These are phyloP conservation scores for Phoenix roebelenii DNA, from an alignment of 176 grass and related monocot species.

Conservation along the genomic window DNA sequence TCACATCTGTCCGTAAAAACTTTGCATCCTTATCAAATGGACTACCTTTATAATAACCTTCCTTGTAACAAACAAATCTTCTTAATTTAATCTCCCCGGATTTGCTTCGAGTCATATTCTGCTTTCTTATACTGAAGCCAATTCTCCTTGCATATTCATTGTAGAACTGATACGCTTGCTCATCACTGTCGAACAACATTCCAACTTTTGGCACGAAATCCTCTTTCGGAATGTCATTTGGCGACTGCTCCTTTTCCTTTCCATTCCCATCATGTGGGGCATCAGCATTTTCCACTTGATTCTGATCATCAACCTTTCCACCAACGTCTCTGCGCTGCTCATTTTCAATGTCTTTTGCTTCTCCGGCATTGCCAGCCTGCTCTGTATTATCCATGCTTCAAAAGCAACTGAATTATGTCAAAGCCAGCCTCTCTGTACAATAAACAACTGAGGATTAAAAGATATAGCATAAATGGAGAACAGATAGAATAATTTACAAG, in stretches of 20 bases:
- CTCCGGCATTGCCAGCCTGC: too few species aligned
- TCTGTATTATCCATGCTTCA: too few species aligned
- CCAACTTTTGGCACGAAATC: slow-evolving; percentile 23
- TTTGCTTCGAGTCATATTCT: slow-evolving; percentile 25
- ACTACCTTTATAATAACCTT: slow-evolving; percentile 28
- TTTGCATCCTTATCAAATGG: slow-evolving; percentile 18
- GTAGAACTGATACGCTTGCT: slow-evolving; percentile 34
- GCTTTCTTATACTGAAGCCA: slow-evolving; percentile 36
- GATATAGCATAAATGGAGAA: too few species aligned
- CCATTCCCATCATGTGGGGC: too few species aligned
- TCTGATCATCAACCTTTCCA: too few species aligned
- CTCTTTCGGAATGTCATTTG: slow-evolving; percentile 4
- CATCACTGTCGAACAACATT: slow-evolving; percentile 31
- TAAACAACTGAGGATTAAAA: too few species aligned
- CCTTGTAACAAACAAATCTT: slow-evolving; percentile 29
- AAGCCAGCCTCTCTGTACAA: too few species aligned
- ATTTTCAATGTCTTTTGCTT: too few species aligned
- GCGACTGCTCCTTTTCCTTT: slow-evolving; percentile 3
- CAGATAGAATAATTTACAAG: too few species aligned
- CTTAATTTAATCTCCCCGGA: slow-evolving; percentile 24
- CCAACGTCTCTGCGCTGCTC: too few species aligned
- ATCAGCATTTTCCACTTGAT: too few species aligned
- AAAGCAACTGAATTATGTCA: too few species aligned
- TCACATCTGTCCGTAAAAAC: slow-evolving; percentile 21
- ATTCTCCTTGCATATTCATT: slow-evolving; percentile 28